Conservation (phyloP, 805 yeast species). For the Saccharomycopsis fermentans region DNA sequence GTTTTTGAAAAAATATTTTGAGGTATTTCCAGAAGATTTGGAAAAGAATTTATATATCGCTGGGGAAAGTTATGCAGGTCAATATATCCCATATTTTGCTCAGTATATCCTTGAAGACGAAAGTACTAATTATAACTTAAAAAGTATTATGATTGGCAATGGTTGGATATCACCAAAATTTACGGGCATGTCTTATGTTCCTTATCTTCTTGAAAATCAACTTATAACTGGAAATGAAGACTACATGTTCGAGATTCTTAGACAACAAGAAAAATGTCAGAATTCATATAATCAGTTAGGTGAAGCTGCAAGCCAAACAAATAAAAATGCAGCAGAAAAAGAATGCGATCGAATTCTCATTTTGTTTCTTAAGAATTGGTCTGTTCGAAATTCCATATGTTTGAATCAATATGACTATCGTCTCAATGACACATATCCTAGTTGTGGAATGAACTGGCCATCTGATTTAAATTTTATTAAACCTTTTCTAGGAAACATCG, state of each 20-base stretch:
- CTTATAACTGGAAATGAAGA: conserved; percentile 29
- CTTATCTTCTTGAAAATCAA: conserved; percentile 42
- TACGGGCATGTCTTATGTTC: conserved; percentile 61
- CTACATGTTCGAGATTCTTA: conserved; percentile 5
- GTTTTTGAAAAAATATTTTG: conserved; percentile 48
- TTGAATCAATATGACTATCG: conserved; percentile 59
- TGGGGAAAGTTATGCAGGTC: conserved; percentile 82
- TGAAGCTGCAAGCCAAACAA: conserved; percentile 13
- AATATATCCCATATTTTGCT: conserved; percentile 70
- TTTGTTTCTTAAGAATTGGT: conserved; percentile 21
- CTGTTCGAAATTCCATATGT: conserved; percentile 25
- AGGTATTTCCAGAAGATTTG: conserved; percentile 49
- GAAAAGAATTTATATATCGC: conserved; percentile 52
- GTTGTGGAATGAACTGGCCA: conserved; percentile 83
- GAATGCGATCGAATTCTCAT: conserved; percentile 38
- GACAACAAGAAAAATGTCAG: conserved; percentile 18
- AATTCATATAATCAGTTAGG: conserved; percentile 7
- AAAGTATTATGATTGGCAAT: conserved; percentile 60
- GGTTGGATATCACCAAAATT: conserved; percentile 72
- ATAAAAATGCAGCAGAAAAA: conserved; percentile 20
- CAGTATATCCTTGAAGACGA: conserved; percentile 33
- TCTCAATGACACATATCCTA: conserved; percentile 48
- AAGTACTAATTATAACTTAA: conserved; percentile 28
- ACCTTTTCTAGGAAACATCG: conserved; percentile 39
- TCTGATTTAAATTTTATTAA: conserved; percentile 42